Percentiles rank a stretch among this genome's conserved stretches.
phyloP scores from a whole-genome alignment of 495 filamentous ascomycete genomes.

The Sphaerosporella brunnea region DNA sequence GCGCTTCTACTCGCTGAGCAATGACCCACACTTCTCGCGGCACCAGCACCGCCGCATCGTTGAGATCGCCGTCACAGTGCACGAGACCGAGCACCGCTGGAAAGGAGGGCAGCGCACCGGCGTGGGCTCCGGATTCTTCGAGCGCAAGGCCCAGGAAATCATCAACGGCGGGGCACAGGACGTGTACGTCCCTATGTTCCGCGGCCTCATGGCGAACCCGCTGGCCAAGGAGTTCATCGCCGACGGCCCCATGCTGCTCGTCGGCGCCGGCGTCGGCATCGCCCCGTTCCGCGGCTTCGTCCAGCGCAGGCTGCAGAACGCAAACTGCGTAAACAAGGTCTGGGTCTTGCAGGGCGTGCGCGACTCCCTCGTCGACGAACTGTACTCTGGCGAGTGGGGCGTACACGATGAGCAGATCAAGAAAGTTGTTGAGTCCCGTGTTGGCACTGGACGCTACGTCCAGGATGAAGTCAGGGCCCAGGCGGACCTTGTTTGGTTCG shows the following conservation, averaged over 20 bases:
- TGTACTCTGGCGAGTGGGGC: conserved; percentile 93
- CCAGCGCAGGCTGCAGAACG: conserved; percentile 79
- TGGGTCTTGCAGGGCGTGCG: conserved; percentile 97
- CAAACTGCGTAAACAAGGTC: conserved; percentile 97
- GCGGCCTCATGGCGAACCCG: conserved; percentile 95
- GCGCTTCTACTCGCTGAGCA: conserved; percentile 92
- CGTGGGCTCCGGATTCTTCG: conserved; percentile 68
- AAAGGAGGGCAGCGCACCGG: conserved; percentile 45
- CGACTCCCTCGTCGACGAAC: conserved; percentile 78
- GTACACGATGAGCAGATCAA: conserved; percentile 85
- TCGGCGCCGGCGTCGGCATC: conserved; percentile 91
- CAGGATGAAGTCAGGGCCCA: conserved; percentile 74
- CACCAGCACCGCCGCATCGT: conserved; percentile 62
- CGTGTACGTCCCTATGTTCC: conserved; percentile 88
- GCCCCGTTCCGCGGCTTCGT: conserved; percentile 96
- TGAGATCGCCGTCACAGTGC: conserved; percentile 87
- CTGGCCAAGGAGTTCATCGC: conserved; percentile 72
- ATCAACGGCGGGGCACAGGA: conserved; percentile 32
- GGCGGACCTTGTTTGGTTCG: conserved; percentile 89
- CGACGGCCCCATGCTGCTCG: conserved; percentile 91
- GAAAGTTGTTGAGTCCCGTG: conserved; percentile 74
- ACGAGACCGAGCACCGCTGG: conserved; percentile 64
- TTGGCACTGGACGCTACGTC: conserved; percentile 60
- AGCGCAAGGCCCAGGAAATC: conserved; percentile 53
- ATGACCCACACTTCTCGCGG: conserved; percentile 76